These are phyloP conservation scores for Quercus alba DNA, from an alignment of 306 rosid genomes.

Conservation along the genomic window DNA sequence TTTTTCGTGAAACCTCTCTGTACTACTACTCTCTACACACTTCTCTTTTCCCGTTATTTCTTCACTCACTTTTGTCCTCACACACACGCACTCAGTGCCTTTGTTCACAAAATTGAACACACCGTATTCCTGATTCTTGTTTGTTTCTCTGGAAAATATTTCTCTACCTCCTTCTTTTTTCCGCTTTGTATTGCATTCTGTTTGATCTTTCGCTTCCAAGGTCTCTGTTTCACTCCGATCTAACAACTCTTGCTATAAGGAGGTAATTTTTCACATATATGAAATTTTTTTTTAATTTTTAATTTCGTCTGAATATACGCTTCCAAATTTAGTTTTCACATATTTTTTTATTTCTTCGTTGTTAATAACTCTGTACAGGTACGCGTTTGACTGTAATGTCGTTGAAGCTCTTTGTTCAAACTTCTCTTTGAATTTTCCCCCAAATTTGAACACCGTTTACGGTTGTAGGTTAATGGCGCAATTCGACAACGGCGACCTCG, in stretches of 20 bases:
- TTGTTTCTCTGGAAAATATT: conserved; percentile 11
- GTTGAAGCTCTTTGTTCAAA: too few species aligned
- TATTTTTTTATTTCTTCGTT: too few species aligned
- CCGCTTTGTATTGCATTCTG: neutral
- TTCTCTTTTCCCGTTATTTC: neutral
- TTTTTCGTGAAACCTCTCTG: neutral
- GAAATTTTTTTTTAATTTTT: too few species aligned
- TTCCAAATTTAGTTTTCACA: too few species aligned
- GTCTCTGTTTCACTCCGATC: neutral
- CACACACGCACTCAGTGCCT: neutral
- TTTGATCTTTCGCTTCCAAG: neutral
- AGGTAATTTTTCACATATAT: neutral
- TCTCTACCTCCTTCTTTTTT: neutral
- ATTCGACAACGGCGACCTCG: conserved; percentile 68
- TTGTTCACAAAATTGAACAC: neutral
- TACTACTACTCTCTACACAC: neutral
- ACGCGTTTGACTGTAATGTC: too few species aligned
- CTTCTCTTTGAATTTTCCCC: too few species aligned
- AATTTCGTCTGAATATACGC: too few species aligned
- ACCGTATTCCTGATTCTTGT: conserved; percentile 1
- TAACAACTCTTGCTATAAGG: neutral
- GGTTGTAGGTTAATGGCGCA: conserved; percentile 45
- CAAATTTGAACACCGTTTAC: too few species aligned
- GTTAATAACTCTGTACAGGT: too few species aligned
- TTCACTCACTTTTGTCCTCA: neutral